Base-by-base conservation (phyloP, 2,329 filamentous ascomycete genomes). In the Grosmannia serpens region DNA sequence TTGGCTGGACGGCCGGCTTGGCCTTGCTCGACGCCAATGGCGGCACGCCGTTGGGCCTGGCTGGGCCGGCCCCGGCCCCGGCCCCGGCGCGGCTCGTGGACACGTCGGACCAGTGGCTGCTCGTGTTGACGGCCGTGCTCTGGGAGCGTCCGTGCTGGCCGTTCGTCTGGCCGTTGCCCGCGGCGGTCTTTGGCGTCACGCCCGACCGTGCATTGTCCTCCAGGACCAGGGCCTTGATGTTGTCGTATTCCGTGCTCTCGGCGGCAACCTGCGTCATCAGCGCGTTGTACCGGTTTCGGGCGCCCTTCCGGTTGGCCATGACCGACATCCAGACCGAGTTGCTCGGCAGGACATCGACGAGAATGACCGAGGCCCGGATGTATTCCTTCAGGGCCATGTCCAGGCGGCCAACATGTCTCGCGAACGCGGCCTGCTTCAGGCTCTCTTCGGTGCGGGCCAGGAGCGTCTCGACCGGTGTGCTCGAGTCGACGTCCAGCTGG, bases 351-450 rank as follows among this genome's bases (percentile, higher is more conserved):
- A 85, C 75, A 58, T 92, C 85, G 55, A 91, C 79, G 17, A 88
- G 81, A 58, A 96, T 87, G 59, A 91, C 85, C 60, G 82, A 91
- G 13, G 91, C 89, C 62, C 86, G 83, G 59, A 97, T 80, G 67
- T 92, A 97, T 61, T 95, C 88, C 63, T 87, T 82, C 58, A 95
- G 86, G 3, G 91, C 91, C 44, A 84, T 71, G 67, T 94, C 90
- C 5, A 85, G 82, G 41, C 84, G 77, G 29, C 81, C 75, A 71
- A 88, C 86, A 61, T 81, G 80, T 60, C 84, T 76, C 59, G 78
- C 75, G 56, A 79, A 81, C 62, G 84, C 80, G 44, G 88, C 86
- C 65, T 82, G 78, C 61, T 77, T 77, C 60, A 85, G 74, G 53
- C 76, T 75, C 26, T 69, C 67, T 65, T 86, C 78, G 56, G 77